These are phyloP conservation scores for Naumovozyma dairenensis DNA, from an alignment of 805 yeast species.

Conservation along the genomic window DNA sequence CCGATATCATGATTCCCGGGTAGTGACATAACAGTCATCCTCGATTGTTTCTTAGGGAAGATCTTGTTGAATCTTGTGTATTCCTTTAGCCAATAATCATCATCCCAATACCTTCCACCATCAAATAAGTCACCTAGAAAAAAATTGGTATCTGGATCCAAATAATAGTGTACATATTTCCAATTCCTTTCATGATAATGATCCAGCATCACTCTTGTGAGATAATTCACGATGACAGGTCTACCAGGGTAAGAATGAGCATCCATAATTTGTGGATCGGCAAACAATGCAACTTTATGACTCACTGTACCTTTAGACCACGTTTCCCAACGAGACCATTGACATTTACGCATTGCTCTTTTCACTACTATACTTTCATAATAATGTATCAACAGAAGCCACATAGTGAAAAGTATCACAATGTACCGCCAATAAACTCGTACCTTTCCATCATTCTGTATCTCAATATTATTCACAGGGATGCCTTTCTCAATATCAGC, in stretches of 20 bases:
- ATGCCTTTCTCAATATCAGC: background rate
- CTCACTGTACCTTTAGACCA: slow-evolving; percentile 37
- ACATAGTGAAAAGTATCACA: slow-evolving; percentile 24
- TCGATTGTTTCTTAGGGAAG: slow-evolving; percentile 47
- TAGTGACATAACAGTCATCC: slow-evolving; percentile 35
- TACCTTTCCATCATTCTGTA: background rate
- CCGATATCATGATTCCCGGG: slow-evolving; percentile 99
- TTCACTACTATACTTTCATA: slow-evolving; percentile 45
- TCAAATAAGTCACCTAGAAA: slow-evolving; percentile 91
- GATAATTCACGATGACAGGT: slow-evolving; percentile 37
- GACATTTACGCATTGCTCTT: slow-evolving; percentile 37
- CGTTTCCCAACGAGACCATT: slow-evolving; percentile 60
- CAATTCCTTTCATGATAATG: slow-evolving; percentile 73
- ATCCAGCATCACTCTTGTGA: slow-evolving; percentile 61
- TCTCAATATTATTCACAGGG: background rate
- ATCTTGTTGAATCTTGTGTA: slow-evolving; percentile 55
- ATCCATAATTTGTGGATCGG: slow-evolving; percentile 94
- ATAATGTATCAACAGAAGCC: slow-evolving; percentile 40
- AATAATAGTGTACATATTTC: slow-evolving; percentile 41
- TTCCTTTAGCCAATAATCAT: slow-evolving; percentile 62
- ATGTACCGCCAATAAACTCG: slow-evolving; percentile 20
- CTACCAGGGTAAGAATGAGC: slow-evolving; percentile 76
- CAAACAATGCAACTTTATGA: slow-evolving; percentile 54
- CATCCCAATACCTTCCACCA: slow-evolving; percentile 86
- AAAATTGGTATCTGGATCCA: slow-evolving; percentile 67